Base-by-base conservation (phyloP, 345 rosid species). In the Citrus medica region DNA sequence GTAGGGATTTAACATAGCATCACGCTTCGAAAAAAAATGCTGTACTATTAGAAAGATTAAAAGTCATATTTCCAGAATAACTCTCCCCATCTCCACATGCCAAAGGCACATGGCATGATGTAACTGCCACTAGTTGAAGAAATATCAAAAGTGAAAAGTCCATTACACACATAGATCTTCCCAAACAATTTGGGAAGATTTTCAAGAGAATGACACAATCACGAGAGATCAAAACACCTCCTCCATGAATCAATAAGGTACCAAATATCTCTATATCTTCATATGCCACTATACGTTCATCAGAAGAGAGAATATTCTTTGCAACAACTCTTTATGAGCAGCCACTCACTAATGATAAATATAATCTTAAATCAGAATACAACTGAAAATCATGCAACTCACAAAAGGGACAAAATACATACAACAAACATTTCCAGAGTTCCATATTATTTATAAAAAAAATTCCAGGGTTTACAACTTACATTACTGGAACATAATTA, bases 1-100 rank as follows among this genome's bases (percentile, higher is more conserved):
- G 85, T 68, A 80, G 69, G 24, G 65, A 59, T 38, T 72, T 69
- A 19, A 76, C 24, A 55, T 33, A 61, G 67, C 51, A 62, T 68
- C 5, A 64, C 25, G 59, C 56, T 69, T 76, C 32, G 16, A 38
- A 32, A 66, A 66, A 33, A 35, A 37, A 51, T 19, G 19, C 7
- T 7, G 60, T 53, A 53, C 16, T 33, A 66, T 19, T 17, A 30
- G 37, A 51, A 58, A 28, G 37, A 66, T 67, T 14, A 53, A 35
- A 76, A 35, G 62, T 66, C 53, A 62, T 22, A 60, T 13, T 76
- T 55, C 28, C 28, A 28, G 59, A 40, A 42, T 42, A 46, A 32
- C 22, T 16, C 5, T 53, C 58, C 22, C 58, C 58, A 32, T n/a
- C 61, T 67, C 30, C n/a, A 53, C 28, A n/a, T 46, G 30, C 30